Conservation (phyloP, 148 eudicot species). For the Oxyria digyna region DNA sequence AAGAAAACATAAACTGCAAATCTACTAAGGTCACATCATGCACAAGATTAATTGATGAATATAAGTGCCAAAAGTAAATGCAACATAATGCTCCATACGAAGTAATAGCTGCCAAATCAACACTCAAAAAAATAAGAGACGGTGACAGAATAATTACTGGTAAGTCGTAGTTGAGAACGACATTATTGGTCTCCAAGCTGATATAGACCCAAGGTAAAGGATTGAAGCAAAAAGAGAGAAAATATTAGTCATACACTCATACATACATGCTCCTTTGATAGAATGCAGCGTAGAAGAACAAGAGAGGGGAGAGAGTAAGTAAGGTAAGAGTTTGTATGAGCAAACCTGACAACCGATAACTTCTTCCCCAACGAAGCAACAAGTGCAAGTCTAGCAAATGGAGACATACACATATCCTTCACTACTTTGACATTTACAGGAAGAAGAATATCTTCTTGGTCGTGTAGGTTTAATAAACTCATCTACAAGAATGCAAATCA, state of each 20-base stretch:
- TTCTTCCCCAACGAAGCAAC: conserved; percentile 68
- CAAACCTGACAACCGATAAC: conserved; percentile 60
- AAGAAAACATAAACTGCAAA: background rate
- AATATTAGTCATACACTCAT: background rate
- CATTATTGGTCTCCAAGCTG: conserved; percentile 73
- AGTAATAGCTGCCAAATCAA: background rate
- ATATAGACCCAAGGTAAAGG: conserved; percentile 3
- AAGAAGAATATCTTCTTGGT: conserved; percentile 47
- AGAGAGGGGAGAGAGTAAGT: background rate
- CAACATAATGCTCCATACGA: no score
- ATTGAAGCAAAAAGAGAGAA: conserved; percentile 7
- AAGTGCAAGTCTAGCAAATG: conserved; percentile 48
- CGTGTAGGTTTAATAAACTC: conserved; percentile 47
- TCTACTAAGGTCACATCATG: background rate
- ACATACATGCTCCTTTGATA: background rate
- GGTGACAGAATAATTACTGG: conserved; percentile 40
- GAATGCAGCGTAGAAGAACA: background rate
- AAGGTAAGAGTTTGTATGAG: background rate
- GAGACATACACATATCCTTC: conserved; percentile 55
- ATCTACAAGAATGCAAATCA: conserved; percentile 31
- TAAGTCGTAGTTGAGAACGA: conserved; percentile 53
- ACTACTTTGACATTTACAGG: conserved; percentile 51
- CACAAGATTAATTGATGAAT: background rate
- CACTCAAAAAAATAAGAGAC: background rate
- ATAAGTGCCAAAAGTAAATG: background rate